These are phyloP conservation scores for Bimuria novae-zelandiae DNA, from an alignment of 2,329 filamentous ascomycete species.

Conservation along the genomic window DNA sequence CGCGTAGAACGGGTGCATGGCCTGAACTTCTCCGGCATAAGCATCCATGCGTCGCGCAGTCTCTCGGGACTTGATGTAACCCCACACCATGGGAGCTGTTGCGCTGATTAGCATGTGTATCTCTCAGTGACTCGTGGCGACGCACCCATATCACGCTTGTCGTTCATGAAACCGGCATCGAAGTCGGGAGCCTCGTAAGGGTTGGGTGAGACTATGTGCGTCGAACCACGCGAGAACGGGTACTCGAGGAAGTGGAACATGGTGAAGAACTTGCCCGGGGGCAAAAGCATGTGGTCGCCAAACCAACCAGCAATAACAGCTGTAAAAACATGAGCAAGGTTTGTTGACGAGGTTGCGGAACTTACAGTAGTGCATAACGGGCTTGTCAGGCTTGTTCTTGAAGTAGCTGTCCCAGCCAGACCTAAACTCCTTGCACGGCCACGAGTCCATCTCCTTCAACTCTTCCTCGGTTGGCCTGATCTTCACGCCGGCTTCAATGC, in stretches of 20 bases:
- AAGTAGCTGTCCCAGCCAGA: constrained; percentile 82
- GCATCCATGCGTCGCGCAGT: constrained; percentile 78
- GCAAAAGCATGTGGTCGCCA: constrained; percentile 57
- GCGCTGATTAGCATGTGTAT: background rate
- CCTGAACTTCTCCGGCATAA: constrained; percentile 71
- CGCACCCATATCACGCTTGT: constrained; percentile 72
- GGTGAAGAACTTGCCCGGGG: constrained; percentile 78
- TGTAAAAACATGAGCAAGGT: no score
- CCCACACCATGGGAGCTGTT: constrained; percentile 72
- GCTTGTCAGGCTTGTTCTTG: constrained; percentile 83
- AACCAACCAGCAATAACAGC: no score
- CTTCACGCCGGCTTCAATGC: constrained; percentile 80
- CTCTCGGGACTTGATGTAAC: constrained; percentile 81
- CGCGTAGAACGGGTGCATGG: constrained; percentile 71
- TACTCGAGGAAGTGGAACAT: constrained; percentile 85
- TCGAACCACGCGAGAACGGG: constrained; percentile 73
- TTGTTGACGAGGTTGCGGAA: no score
- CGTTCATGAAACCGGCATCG: constrained; percentile 83
- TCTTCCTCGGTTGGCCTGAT: constrained; percentile 72
- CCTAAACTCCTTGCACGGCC: constrained; percentile 76
- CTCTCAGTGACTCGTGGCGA: background rate
- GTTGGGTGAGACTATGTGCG: constrained; percentile 71
- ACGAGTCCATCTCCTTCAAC: constrained; percentile 68
- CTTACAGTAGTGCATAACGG: constrained; percentile 77
- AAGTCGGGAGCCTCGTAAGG: constrained; percentile 78